Percentiles rank a stretch among this genome's conserved stretches.
These are phyloP conservation scores for Thalia dealbata DNA, from an alignment of 176 grass and related monocot species.

Conservation along the genomic window DNA sequence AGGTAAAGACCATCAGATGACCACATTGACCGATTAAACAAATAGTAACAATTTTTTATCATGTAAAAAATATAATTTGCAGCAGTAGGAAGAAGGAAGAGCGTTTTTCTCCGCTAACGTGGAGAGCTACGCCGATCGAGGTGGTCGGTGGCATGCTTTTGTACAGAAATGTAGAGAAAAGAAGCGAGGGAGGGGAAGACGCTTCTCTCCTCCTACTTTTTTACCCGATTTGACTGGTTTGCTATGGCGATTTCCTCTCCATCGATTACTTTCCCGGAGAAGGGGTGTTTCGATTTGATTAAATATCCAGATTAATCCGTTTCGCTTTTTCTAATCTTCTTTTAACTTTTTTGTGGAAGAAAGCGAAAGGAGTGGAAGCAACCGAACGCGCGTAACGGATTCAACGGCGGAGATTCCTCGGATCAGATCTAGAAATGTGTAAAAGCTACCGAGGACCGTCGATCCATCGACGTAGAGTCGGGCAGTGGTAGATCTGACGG, in stretches of 20 bases:
- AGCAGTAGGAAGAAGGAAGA: not conserved
- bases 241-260: not conserved
- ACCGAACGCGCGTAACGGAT: not conserved
- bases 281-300: constrained; percentile 2
- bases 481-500: not conserved
- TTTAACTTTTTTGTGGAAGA: not conserved
- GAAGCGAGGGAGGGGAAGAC: not conserved
- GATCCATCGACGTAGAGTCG: not conserved
- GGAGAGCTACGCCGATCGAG: not conserved
- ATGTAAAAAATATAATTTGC: not conserved
- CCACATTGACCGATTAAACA: not conserved
- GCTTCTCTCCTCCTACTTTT: not conserved
- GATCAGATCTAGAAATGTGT: not conserved
- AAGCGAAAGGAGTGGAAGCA: not conserved
- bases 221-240: not conserved
- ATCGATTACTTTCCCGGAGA: not conserved
- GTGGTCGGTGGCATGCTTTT: not conserved
- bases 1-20: not conserved
- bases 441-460: not conserved
- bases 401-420: constrained; percentile 1
- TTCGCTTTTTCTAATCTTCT: not conserved
- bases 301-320: not conserved
- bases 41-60: too few species aligned
- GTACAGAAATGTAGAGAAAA: not conserved
- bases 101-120: not conserved